Evolutionary conservation across 371 early-diverging fungal species (phyloP), one percentile per base, ranked within the genome.

Genomic region (Mucor lusitanicus): DNA sequence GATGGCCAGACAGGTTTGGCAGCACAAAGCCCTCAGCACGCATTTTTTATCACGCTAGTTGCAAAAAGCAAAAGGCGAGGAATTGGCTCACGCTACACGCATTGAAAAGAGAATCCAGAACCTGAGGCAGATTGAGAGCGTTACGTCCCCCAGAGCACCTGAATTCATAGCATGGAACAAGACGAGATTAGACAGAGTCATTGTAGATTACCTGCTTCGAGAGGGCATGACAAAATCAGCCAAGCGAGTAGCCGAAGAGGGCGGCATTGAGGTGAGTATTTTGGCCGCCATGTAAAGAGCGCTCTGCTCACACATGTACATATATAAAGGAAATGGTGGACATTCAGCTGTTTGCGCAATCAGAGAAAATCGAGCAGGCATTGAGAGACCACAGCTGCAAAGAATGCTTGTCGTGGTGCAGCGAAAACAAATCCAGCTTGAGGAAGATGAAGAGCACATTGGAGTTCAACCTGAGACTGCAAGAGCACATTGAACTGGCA

Each of bases 141-240:
- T 95, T 39, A 80, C 84, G 5, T 77, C 83, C 3, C 75, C 83
- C 6, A 90, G 90, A 54, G 74, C 87, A 30, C 88, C 86, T 0
- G 92, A 83, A 63, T 95, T 90, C 68, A 83, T 82, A 23, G 76
- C 86, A 27, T 99, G 98, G 97, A 88, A 90, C 60, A 87, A 92
- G 59, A 84, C 84, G 7, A 85, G 97, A 9, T 77, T 97, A 57
- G 90, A 95, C 74, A 86, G 97, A 21, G 83, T 97, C 32, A 77
- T 97, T 61, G 92, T 95, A 2, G 99, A 99, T 74, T 99, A 95
- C 75, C 82, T 98, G 87, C 83, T 97, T 42, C 86, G 98, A 33
- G 33, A 30, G 6, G 30, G 96, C 7, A 90, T 88, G 66, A 81
- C 85, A 33, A 80, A 88, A 7, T 89, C 97, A 7, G 97, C 98